Evolutionary conservation across 257 asterid genomes (phyloP).

Genomic region (Solanum okadae): DNA sequence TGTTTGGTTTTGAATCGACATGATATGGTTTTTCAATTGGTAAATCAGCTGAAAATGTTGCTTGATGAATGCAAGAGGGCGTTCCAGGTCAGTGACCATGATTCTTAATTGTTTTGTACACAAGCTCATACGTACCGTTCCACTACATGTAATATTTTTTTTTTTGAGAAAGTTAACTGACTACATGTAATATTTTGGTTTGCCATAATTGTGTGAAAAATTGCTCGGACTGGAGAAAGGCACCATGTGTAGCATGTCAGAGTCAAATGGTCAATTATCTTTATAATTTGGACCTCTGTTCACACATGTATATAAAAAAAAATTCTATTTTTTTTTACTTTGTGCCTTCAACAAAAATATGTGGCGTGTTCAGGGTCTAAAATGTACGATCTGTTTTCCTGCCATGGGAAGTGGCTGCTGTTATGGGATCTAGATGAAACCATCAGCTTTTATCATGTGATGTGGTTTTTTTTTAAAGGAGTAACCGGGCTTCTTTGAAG

Average conservation of each 20-base stretch:
- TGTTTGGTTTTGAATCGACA: conserved; percentile 85
- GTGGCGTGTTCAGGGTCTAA: neutral
- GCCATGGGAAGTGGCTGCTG: neutral
- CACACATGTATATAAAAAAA: neutral
- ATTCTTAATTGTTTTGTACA: neutral
- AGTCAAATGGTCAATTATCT: neutral
- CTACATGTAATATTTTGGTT: neutral
- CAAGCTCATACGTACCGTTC: neutral
- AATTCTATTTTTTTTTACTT: neutral
- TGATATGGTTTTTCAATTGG: conserved; percentile 76
- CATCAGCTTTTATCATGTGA: neutral
- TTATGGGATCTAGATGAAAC: neutral
- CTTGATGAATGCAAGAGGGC: conserved; percentile 91
- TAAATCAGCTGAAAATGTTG: conserved; percentile 79
- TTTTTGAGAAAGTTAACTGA: too few species aligned
- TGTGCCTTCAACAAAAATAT: neutral
- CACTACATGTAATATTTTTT: too few species aligned
- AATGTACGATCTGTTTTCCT: neutral
- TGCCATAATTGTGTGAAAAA: neutral
- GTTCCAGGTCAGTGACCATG: conserved; percentile 53
- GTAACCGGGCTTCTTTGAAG: neutral
- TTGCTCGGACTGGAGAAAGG: neutral
- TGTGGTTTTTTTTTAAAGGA: neutral
- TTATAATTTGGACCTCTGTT: neutral
- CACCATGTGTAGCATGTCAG: neutral